phyloP scores from a whole-genome alignment of 371 early-diverging fungal species.

The Mucor racemosus region DNA sequence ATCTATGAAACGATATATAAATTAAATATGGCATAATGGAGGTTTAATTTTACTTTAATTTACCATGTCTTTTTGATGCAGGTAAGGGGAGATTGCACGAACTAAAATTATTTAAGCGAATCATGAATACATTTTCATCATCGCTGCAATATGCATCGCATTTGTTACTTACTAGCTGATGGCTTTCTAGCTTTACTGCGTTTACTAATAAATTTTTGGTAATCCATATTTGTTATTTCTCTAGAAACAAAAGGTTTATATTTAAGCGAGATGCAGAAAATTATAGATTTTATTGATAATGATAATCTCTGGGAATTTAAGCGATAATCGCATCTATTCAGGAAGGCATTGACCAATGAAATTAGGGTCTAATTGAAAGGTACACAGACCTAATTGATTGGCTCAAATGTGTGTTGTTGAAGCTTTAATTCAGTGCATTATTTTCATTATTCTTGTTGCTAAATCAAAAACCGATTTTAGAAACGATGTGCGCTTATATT shows the following conservation, averaged over 20 bases:
- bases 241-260: background rate
- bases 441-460: background rate
- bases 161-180: slow-evolving; percentile 39
- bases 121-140: background rate
- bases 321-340: background rate
- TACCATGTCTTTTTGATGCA: slow-evolving; percentile 52
- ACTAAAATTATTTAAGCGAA: slow-evolving; percentile 12
- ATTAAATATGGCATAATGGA: background rate
- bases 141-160: background rate
- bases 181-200: slow-evolving; percentile 46
- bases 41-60: background rate
- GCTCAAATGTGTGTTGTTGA: background rate
- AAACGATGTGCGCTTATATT: background rate
- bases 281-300: background rate
- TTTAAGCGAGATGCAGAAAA: background rate
- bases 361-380: background rate
- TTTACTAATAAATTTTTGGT: slow-evolving; percentile 44
- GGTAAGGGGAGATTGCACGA: slow-evolving; percentile 39
- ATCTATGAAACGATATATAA: slow-evolving; percentile 42
- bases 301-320: slow-evolving; percentile 6
- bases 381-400: background rate
- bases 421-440: background rate
- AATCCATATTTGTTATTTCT: slow-evolving; percentile 26
- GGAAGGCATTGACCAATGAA: background rate
- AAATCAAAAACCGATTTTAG: too few relatives aligned